A percentile compares a stretch with the other conserved stretches of the same genome.
These are phyloP conservation scores for Lentinula sp. DNA, from an alignment of 768 basidiomycete species.

Conservation along the genomic window DNA sequence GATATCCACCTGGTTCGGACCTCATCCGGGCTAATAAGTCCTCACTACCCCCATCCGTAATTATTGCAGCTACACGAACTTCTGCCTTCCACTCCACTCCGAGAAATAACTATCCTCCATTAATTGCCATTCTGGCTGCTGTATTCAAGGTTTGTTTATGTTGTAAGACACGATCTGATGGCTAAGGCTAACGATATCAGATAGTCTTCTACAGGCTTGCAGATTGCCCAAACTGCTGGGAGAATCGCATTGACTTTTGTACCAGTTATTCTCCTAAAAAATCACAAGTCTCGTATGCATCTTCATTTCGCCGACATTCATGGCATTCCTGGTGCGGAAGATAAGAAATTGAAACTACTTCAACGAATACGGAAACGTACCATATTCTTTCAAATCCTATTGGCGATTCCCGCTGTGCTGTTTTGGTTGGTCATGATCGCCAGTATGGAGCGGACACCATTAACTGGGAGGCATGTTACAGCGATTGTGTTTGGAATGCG, in stretches of 20 bases:
- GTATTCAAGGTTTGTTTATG: conserved; percentile 55
- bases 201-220: conserved; percentile 73
- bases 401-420: conserved; percentile 54
- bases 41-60: neutral
- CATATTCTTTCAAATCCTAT: conserved; percentile 42
- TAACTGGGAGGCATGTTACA: conserved; percentile 71
- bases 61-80: neutral
- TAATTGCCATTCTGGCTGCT: conserved; percentile 52
- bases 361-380: conserved; percentile 45
- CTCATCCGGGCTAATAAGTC: conserved; percentile 11
- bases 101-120: conserved; percentile 24
- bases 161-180: neutral
- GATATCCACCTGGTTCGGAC: conserved; percentile 10
- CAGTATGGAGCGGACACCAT: conserved; percentile 69
- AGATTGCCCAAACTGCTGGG: conserved; percentile 61
- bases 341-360: conserved; percentile 41
- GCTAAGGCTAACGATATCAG: neutral
- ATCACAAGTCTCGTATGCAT: conserved; percentile 40
- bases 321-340: conserved; percentile 45
- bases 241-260: conserved; percentile 73
- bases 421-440: conserved; percentile 69
- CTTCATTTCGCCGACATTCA: conserved; percentile 47
- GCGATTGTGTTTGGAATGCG: neutral
- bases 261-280: conserved; percentile 60
- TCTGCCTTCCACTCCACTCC: conserved; percentile 36